Evolutionary conservation across 2,329 filamentous ascomycete species (phyloP), one percentile per base, ranked within the genome.

Genomic region (Berkeleyomyces basicola): DNA sequence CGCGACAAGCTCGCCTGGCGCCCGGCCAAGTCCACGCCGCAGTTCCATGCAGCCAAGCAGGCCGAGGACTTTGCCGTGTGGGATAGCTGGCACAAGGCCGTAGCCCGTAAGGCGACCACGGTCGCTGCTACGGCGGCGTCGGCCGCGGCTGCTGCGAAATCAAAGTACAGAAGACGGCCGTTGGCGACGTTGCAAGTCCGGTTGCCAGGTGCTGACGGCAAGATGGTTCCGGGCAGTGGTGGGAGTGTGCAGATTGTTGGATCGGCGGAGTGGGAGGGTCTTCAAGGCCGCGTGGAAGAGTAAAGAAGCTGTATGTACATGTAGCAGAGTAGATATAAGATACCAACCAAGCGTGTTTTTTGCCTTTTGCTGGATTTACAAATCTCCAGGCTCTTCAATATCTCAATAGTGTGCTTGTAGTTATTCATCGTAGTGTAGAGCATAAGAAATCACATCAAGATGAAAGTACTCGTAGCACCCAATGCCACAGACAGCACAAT

Each of bases 1-100:
- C 74, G 78, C 69, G 82, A 87, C 69, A 81, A 78, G 70, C 75
- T 84, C 47, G 79, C 79, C 7, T 89, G 86, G 86, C 78, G 82
- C 66, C 85, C 85, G 31, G 81, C 81, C 31, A 81, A 75, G 69
- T 77, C 76, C 46, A 87, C 83, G 55, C 81, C 84, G 3, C 79
- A 82, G 69, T 88, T 84, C 72, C 82, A 85, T 65, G 82, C 83
- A 7, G 84, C 83, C 16, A 79, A 77, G 70, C 80, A 85, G 70
- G 78, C 76, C 63, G 85, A 88, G 71, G 80, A 87, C 66, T 86
- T 81, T 68, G 83, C 79, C 33, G 74, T 77, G 1, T 85, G 82
- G 83, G 77, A 75, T 68, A 72, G 74, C 64, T 85, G 83, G 83
- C 76, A 79, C 67, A 74, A 76, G 33, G 75, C 76, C 5, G 78